A percentile compares a stretch with the other conserved stretches of the same genome.
Evolutionary conservation across 2,329 filamentous ascomycete species (phyloP).

Genomic region (Pyricularia pennisetigena): DNA sequence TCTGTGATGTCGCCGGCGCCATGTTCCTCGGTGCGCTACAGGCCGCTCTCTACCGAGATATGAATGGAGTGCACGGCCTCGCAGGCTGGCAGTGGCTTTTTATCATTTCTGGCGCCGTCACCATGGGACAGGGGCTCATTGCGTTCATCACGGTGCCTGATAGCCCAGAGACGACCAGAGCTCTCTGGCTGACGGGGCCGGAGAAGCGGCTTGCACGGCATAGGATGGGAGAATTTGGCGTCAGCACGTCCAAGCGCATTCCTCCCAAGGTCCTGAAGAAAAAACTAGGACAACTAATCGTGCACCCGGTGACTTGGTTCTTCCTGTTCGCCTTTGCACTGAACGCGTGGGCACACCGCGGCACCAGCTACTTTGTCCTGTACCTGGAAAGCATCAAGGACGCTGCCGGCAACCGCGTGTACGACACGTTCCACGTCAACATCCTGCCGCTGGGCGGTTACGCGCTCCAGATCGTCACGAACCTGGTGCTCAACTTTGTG

Average conservation of each 20-base stretch:
- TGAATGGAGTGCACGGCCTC: slow-evolving; percentile 18
- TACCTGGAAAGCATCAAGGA: slow-evolving; percentile 15
- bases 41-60: slow-evolving; percentile 16
- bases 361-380: slow-evolving; percentile 16
- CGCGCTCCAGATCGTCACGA: slow-evolving; percentile 22
- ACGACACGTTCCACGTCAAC: slow-evolving; percentile 16
- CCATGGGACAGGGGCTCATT: slow-evolving; percentile 21
- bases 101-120: slow-evolving; percentile 4
- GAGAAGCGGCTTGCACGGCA: slow-evolving; percentile 10
- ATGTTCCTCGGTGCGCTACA: slow-evolving; percentile 18
- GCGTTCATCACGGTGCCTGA: slow-evolving; percentile 27
- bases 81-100: slow-evolving; percentile 18
- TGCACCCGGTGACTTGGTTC: slow-evolving; percentile 13
- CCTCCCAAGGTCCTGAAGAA: slow-evolving; percentile 7
- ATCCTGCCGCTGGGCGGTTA: slow-evolving; percentile 16
- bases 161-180: slow-evolving; percentile 14
- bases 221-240: slow-evolving; percentile 10
- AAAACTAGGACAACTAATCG: slow-evolving; percentile 11
- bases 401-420: slow-evolving; percentile 11
- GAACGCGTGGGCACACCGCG: slow-evolving; percentile 15
- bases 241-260: slow-evolving; percentile 11
- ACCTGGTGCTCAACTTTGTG: slow-evolving; percentile 22
- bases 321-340: slow-evolving; percentile 15
- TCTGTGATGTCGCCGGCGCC: slow-evolving; percentile 3
- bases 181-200: slow-evolving; percentile 10